Evolutionary conservation across 768 basidiomycete genomes (phyloP).

Genomic region (Boletus pseudopeckii): DNA sequence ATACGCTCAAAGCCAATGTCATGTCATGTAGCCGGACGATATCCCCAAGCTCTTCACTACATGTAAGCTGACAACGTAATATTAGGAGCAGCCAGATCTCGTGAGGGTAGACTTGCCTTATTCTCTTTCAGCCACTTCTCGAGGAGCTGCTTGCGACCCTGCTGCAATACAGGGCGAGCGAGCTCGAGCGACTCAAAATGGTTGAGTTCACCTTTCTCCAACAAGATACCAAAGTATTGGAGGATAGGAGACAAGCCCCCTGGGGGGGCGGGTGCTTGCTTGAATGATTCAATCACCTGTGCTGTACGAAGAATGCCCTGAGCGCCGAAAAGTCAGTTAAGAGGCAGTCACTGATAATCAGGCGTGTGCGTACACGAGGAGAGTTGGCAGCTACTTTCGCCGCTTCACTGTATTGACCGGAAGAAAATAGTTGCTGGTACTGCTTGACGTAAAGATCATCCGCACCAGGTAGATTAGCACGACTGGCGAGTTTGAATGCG

Average conservation of each 20-base stretch:
- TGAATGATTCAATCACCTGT: slow-evolving; percentile 96
- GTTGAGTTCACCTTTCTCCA: slow-evolving; percentile 98
- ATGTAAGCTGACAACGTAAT: slow-evolving; percentile 67
- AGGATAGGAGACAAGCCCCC: slow-evolving; percentile 93
- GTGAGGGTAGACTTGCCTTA: slow-evolving; percentile 53
- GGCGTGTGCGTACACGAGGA: slow-evolving; percentile 60
- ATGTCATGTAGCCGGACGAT: slow-evolving; percentile 93
- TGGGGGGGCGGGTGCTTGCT: slow-evolving; percentile 85
- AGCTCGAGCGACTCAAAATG: slow-evolving; percentile 94
- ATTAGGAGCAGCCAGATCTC: slow-evolving; percentile 14
- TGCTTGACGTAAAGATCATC: slow-evolving; percentile 96
- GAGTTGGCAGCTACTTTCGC: slow-evolving; percentile 98
- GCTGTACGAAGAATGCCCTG: slow-evolving; percentile 93
- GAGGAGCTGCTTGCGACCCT: slow-evolving; percentile 92
- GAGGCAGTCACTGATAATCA: neutral
- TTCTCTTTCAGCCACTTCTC: slow-evolving; percentile 99
- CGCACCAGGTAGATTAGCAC: slow-evolving; percentile 94
- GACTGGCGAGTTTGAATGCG: slow-evolving; percentile 95
- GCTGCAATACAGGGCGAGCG: slow-evolving; percentile 91
- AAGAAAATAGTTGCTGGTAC: slow-evolving; percentile 86
- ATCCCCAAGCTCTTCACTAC: slow-evolving; percentile 97
- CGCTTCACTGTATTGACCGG: slow-evolving; percentile 87
- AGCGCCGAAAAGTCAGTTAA: slow-evolving; percentile 5
- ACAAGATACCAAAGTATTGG: slow-evolving; percentile 97
- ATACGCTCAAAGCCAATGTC: slow-evolving; percentile 96